Conservation (phyloP, 2,329 filamentous ascomycete genomes). For the Bisporella sp. region DNA sequence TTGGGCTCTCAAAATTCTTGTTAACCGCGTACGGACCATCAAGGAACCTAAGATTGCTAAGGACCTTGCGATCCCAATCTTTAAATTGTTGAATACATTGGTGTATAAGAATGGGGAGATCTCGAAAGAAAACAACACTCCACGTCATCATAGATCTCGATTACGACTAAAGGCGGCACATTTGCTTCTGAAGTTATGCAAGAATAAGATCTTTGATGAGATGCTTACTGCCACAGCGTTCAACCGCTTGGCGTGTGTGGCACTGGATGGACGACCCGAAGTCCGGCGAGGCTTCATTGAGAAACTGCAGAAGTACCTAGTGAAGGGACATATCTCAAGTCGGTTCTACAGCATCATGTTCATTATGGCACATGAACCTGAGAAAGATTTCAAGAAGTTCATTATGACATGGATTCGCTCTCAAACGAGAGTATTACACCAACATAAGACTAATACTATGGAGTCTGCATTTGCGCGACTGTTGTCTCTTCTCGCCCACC, state of each 20-base stretch:
- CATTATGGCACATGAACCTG: conserved; percentile 84
- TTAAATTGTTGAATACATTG: conserved; percentile 71
- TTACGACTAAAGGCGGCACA: conserved; percentile 77
- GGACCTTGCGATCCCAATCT: conserved; percentile 59
- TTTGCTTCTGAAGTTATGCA: conserved; percentile 77
- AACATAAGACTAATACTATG: conserved; percentile 57
- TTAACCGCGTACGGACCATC: conserved; percentile 68
- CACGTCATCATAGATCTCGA: conserved; percentile 70
- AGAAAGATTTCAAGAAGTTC: conserved; percentile 61
- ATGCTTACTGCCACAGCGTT: conserved; percentile 68
- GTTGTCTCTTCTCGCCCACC: conserved; percentile 83
- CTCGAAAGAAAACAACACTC: conserved; percentile 67
- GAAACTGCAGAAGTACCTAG: conserved; percentile 86
- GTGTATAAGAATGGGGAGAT: conserved; percentile 73
- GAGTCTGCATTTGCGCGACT: conserved; percentile 78
- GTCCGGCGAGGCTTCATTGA: conserved; percentile 76
- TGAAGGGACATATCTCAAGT: conserved; percentile 58
- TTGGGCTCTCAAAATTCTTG: conserved; percentile 75
- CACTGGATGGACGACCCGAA: conserved; percentile 67
- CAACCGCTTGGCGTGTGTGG: conserved; percentile 71
- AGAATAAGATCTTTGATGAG: conserved; percentile 67
- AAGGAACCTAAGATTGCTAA: conserved; percentile 46
- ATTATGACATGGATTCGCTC: conserved; percentile 87
- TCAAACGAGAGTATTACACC: conserved; percentile 59
- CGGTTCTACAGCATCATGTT: conserved; percentile 90